Evolutionary conservation across 768 basidiomycete genomes (phyloP).

Genomic region (Boletus fagicola): DNA sequence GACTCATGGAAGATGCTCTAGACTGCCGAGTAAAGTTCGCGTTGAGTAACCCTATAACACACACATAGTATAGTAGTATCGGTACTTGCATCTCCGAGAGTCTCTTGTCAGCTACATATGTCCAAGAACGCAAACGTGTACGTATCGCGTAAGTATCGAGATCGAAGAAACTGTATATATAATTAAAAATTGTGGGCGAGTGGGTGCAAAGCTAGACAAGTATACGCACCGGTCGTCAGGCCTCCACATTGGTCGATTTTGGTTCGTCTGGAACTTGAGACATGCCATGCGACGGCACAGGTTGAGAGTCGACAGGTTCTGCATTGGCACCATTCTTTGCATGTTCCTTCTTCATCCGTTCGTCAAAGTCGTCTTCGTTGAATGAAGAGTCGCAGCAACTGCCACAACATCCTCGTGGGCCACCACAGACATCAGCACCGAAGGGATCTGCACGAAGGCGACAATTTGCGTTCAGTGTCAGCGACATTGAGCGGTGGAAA

Average conservation of each 20-base stretch:
- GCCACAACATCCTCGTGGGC: conserved; percentile 28
- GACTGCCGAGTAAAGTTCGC: neutral
- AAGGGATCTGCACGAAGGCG: conserved; percentile 16
- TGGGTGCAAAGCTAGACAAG: neutral
- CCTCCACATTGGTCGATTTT: neutral
- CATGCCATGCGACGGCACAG: conserved; percentile 22
- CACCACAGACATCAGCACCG: conserved; percentile 26
- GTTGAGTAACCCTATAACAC: neutral
- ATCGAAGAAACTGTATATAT: neutral
- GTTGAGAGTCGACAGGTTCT: conserved; percentile 23
- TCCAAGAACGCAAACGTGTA: neutral
- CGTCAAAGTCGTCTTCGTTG: conserved; percentile 30
- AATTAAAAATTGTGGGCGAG: neutral
- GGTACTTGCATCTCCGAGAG: neutral
- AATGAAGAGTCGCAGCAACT: conserved; percentile 31
- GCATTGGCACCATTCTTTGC: conserved; percentile 13
- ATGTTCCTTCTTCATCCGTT: conserved; percentile 26
- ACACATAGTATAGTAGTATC: neutral
- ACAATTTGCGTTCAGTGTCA: neutral
- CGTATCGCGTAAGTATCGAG: neutral
- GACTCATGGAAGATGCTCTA: neutral
- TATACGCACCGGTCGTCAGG: neutral
- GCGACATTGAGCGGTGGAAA: neutral
- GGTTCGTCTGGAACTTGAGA: conserved; percentile 4
- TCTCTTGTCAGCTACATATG: neutral